These are phyloP conservation scores for Xylariaceae sp. DNA, from an alignment of 2,329 filamentous ascomycete species.

Conservation along the genomic window DNA sequence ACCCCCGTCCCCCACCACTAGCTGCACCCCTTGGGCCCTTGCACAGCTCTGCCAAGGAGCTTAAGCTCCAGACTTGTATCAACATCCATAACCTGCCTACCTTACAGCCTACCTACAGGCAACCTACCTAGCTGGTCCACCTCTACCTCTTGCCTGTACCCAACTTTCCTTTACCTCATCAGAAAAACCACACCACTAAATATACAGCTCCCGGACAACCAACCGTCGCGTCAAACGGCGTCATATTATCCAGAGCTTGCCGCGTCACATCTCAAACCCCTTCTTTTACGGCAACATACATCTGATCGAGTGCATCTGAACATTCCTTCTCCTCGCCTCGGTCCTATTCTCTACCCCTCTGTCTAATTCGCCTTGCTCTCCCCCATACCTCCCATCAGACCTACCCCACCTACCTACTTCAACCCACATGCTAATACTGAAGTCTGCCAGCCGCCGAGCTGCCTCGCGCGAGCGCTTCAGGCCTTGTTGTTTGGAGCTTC, in stretches of 20 bases:
- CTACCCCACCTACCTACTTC: slow-evolving; percentile 14
- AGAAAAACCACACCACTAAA: slow-evolving; percentile 5
- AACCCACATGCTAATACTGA: slow-evolving; percentile 55
- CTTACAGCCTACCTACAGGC: too few relatives aligned
- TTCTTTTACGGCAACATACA: neutral
- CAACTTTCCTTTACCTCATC: slow-evolving; percentile 6
- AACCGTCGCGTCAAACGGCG: too few relatives aligned
- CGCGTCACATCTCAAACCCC: slow-evolving; percentile 1
- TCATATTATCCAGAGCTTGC: slow-evolving; percentile 8
- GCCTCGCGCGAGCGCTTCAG: slow-evolving; percentile 45
- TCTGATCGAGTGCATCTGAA: too few relatives aligned
- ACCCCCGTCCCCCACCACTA: slow-evolving; percentile 2
- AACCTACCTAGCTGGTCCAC: too few relatives aligned
- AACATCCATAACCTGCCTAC: too few relatives aligned
- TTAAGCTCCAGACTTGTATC: too few relatives aligned
- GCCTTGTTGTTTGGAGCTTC: slow-evolving; percentile 42
- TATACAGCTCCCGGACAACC: neutral
- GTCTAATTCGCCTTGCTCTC: slow-evolving; percentile 5
- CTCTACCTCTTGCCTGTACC: too few relatives aligned
- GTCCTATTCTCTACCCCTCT: slow-evolving; percentile 13
- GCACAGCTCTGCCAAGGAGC: too few relatives aligned
- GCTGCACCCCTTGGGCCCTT: neutral
- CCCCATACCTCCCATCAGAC: slow-evolving; percentile 5
- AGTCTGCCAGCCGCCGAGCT: slow-evolving; percentile 44
- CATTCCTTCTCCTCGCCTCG: slow-evolving; percentile 12